Evolutionary conservation across 2,329 filamentous ascomycete genomes (phyloP), one percentile per base, ranked within the genome.

Genomic region (Penicillium sp.): DNA sequence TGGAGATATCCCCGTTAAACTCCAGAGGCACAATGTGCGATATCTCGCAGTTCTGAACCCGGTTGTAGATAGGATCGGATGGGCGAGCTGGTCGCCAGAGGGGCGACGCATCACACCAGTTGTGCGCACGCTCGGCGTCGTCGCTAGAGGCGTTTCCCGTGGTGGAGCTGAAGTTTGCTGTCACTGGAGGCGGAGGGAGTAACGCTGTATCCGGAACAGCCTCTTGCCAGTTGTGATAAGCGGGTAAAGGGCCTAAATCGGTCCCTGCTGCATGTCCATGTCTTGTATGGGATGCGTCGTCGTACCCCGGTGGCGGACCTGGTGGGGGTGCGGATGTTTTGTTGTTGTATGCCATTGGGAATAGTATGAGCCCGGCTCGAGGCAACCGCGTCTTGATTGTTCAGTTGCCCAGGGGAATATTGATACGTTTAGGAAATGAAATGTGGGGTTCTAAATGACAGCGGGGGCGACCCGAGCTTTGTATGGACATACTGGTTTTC

Each of bases 181-280:
- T 75, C 2, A 82, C 79, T 7, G 87, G 87, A 1, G 87, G 86
- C 30, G 86, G 86, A 3, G 86, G 86, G 9, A 89, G 79, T n/a
- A 82, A 78, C 5, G 85, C 73, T 17, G 81, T 88, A 68, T 89
- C 86, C 6, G 86, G 86, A 4, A 88, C 81, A 2, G 83, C 78
- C 46, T 77, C 75, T 56, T 85, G 82, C 87, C 87, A 89, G 73
- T 87, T 85, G 71, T 88, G 86, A 68, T 88, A 87, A 29, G 84
- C 82, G 19, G 85, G 85, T 15, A 41, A 13, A 11, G 35, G 35
- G 2, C 35, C 35, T 13, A 41, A 5, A 41, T 41, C 35, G 35
- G 35, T 5, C 35, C 5, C 35, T 41, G 35, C 15, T 15, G 2
- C 3, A 15, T 5, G 9, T 13, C 35, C 35, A 41, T 15, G 13